Evolutionary conservation across 176 grass and related monocot species (phyloP), one percentile per base, ranked within the genome.

Genomic region (Hsuehochloa calcarea): DNA sequence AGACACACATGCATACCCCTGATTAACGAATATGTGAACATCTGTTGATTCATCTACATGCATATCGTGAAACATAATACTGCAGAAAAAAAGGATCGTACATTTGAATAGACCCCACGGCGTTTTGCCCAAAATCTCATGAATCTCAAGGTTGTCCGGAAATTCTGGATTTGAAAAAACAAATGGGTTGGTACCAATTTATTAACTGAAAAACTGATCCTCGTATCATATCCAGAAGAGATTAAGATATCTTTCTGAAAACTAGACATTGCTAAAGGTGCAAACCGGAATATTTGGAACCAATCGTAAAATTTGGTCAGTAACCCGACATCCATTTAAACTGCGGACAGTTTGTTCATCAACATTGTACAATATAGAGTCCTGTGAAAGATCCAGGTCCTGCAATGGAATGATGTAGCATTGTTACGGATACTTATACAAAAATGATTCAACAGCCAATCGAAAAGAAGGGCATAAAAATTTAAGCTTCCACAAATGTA

Each of bases 21-120:
- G 56, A 59, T 23, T 23, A n/a, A 59, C 8, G 9, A 59, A 59
- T n/a, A 11, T 61, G 8, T 4, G 9, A 23, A 23, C 22, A 59
- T 59, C 25, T 59, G 22, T 9, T 29, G 14, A 54, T 63, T 43
- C 59, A 76, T 39, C 0, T 79, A 50, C 5, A 12, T 25, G 29
- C 50, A 75, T 85, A 61, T 29, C 19, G 23, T 54, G 79, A 80
- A 65, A 59, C 34, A 85, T 59, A 62, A 26, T 84, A 22, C 51
- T 39, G 51, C 11, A 89, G 1, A 1, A 79, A 20, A 81, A 50
- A 20, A 20, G 67, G 46, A 66, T 61, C 87, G 65, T 95, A 98
- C 95, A 85, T 98, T 98, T 80, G 95, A 98, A 81, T 98, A 98
- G 13, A 98, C 95, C 43, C 91, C 93, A 64, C 93, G 89, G 13